Conservation (phyloP, 805 yeast genomes). For the Millerozyma miso region DNA sequence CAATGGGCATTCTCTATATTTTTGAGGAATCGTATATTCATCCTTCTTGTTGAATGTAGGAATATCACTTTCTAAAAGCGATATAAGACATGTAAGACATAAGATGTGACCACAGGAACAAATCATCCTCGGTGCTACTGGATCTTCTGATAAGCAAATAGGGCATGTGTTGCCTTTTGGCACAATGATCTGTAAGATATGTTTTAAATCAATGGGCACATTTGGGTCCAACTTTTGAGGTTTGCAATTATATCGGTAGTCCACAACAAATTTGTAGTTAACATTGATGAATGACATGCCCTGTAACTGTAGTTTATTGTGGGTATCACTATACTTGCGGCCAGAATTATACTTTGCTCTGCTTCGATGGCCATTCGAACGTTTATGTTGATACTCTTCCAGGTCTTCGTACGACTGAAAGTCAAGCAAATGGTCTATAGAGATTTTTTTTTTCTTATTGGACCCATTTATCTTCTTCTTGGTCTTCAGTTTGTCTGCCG, state of each 20-base stretch:
- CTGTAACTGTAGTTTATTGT: constrained; percentile 41
- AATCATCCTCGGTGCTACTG: constrained; percentile 92
- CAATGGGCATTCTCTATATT: constrained; percentile 73
- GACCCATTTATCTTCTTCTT: constrained; percentile 8
- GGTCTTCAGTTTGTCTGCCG: constrained; percentile 12
- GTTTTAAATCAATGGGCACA: constrained; percentile 55
- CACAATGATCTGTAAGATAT: constrained; percentile 68
- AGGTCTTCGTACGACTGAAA: constrained; percentile 43
- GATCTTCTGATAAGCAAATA: constrained; percentile 78
- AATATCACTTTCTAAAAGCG: constrained; percentile 57
- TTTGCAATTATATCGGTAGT: constrained; percentile 50
- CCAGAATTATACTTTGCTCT: constrained; percentile 7
- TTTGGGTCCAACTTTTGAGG: constrained; percentile 72
- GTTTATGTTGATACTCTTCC: constrained; percentile 28
- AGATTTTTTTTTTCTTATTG: constrained; percentile 11
- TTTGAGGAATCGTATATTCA: constrained; percentile 34
- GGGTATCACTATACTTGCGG: constrained; percentile 6
- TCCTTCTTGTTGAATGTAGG: constrained; percentile 36
- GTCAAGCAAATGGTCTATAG: constrained; percentile 60
- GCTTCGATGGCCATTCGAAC: constrained; percentile 8
- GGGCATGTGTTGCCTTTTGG: constrained; percentile 83
- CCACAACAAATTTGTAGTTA: constrained; percentile 79
- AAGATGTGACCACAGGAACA: constrained; percentile 86
- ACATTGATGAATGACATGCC: constrained; percentile 78
- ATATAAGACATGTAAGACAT: constrained; percentile 76